A percentile compares a stretch with the other conserved stretches of the same genome.
These are phyloP conservation scores for Pseudogymnoascus sp. DNA, from an alignment of 2,329 filamentous ascomycete species.

Conservation along the genomic window DNA sequence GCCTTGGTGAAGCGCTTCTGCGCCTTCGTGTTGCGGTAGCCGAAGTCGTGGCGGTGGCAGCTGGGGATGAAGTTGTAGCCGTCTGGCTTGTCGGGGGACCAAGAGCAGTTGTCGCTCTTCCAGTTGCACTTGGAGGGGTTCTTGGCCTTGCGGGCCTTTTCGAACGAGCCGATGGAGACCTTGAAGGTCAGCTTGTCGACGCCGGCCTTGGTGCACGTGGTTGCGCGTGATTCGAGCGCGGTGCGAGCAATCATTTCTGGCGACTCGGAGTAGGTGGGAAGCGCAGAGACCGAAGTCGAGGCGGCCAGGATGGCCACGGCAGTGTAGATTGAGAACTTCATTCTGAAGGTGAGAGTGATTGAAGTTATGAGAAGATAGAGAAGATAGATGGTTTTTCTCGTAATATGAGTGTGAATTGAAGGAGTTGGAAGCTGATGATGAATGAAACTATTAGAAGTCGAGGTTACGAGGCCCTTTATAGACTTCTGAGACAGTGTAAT, in stretches of 20 bases:
- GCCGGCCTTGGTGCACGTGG: constrained; percentile 17
- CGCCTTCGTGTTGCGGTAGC: constrained; percentile 44
- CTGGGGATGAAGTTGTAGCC: constrained; percentile 37
- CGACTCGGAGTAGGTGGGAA: background rate
- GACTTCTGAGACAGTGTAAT: background rate
- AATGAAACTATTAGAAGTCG: background rate
- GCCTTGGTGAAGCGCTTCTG: constrained; percentile 39
- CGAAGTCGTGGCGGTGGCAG: constrained; percentile 50
- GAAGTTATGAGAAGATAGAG: background rate
- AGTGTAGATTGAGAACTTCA: background rate
- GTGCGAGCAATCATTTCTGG: background rate
- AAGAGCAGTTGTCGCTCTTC: constrained; percentile 37
- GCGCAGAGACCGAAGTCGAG: background rate
- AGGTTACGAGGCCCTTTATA: background rate
- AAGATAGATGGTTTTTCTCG: background rate
- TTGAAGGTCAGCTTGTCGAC: constrained; percentile 42
- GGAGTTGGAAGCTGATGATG: background rate
- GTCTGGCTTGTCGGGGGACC: constrained; percentile 37
- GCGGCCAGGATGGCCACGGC: background rate
- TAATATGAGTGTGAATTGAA: background rate
- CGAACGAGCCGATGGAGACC: constrained; percentile 36
- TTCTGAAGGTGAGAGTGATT: background rate
- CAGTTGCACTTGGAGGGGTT: constrained; percentile 35
- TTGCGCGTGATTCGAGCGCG: constrained; percentile 2
- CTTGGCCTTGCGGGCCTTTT: constrained; percentile 31